Percentiles rank a stretch among this genome's conserved stretches.
Evolutionary conservation across 1,139 yeast species (phyloP).

Genomic region (Hansenula lynferdii): DNA sequence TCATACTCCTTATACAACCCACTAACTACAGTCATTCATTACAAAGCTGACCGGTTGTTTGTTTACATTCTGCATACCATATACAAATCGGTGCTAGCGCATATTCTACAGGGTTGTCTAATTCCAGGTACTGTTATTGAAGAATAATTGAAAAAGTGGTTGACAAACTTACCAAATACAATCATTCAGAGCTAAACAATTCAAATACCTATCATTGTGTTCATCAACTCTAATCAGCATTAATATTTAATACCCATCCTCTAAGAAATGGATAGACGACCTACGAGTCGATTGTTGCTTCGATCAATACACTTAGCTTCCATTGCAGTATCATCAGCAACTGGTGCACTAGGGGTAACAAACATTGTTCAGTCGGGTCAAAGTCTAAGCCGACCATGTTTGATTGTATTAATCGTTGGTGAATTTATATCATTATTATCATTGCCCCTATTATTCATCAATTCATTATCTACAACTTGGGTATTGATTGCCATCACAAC

Average conservation of each 20-base stretch:
- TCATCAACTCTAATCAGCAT: neutral
- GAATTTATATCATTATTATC: slow-evolving; percentile 10
- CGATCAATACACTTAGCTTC: neutral
- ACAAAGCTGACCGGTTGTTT: too few species aligned
- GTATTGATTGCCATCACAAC: neutral
- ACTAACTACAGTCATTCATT: too few species aligned
- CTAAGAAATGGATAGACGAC: neutral
- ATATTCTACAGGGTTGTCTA: too few species aligned
- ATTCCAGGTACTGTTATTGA: too few species aligned
- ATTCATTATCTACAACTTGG: neutral
- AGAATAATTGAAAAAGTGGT: too few species aligned
- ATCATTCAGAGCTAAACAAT: too few species aligned
- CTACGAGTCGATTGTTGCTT: neutral
- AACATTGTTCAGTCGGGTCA: slow-evolving; percentile 2
- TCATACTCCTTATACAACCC: too few species aligned
- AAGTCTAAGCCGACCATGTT: slow-evolving; percentile 1
- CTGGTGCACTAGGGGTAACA: slow-evolving; percentile 13
- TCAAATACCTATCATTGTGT: too few species aligned
- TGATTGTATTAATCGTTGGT: slow-evolving; percentile 11
- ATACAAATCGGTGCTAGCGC: too few species aligned
- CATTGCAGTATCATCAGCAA: slow-evolving; percentile 6
- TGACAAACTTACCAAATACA: too few species aligned
- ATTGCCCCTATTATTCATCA: slow-evolving; percentile 8
- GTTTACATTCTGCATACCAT: too few species aligned
- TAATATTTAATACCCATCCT: neutral